Evolutionary conservation across 805 yeast genomes (phyloP), one percentile per base, ranked within the genome.

Genomic region (Yueomyces sinensis): DNA sequence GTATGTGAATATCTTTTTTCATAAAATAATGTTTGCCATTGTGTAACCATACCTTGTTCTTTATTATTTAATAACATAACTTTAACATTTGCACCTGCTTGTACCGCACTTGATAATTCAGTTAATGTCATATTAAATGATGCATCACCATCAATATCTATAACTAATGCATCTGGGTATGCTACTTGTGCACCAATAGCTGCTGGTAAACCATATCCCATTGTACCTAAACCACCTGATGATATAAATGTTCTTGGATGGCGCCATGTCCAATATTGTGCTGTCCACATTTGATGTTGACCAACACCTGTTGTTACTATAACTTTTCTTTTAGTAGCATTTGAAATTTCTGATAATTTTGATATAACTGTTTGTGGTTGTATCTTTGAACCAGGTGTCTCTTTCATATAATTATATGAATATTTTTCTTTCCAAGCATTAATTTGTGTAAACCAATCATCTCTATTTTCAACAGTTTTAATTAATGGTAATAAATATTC

Each of bases 271-370:
- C 82, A 87, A 62, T 86, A 87, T 66, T 91, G 98, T 20, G 97
- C 97, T 27, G 97, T 93, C 98, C 98, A 89, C 98, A 89, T 89
- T 68, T 89, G 98, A 70, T 89, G 98, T 69, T 91, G 98, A 41
- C 98, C 98, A 35, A 91, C 97, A 70, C 98, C 98, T 27, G 98
- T 91, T 35, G 97, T 81, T 48, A 89, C 79, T 49, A 87, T 74
- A 39, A 83, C 86, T 47, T 82, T 87, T 52, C 74, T 82, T n/a
- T 49, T 52, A 17, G 48, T 36, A 48, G 59, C 58, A 33, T 63
- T 59, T 23, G 86, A 76, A 47, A 86, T 77, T 41, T 74, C 70
- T 3, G 91, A 74, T 37, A 91, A 70, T 60, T 82, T 89, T 31
- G 68, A 59, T 43, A 91, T 74, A 33, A 89, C 76, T 30, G 96